A percentile compares a stretch with the other conserved stretches of the same genome.
These are phyloP conservation scores for Gloeophyllum trabeum DNA, from an alignment of 768 basidiomycete species.

Conservation along the genomic window DNA sequence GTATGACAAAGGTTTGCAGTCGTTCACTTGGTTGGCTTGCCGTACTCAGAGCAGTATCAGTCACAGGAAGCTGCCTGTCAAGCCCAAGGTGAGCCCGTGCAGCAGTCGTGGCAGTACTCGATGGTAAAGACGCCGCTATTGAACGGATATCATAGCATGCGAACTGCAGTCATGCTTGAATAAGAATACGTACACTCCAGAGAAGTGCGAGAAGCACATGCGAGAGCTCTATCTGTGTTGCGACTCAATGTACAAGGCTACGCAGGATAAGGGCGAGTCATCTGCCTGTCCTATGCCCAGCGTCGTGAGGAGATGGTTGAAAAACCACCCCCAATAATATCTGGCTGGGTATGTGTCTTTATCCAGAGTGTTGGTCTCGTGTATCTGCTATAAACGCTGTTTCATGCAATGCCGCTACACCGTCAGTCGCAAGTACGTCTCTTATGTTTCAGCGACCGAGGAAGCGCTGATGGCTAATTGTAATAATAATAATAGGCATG, in stretches of 20 bases:
- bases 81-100: slow-evolving; percentile 10
- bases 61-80: slow-evolving; percentile 15
- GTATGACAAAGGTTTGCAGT: no score
- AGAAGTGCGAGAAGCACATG: slow-evolving; percentile 44
- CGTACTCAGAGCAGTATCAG: no score
- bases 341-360: no score
- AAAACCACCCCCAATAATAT: slow-evolving; percentile 34
- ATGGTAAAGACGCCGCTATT: no score
- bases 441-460: no score
- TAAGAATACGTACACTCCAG: slow-evolving; percentile 52
- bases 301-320: slow-evolving; percentile 50
- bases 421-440: no score
- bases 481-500: no score
- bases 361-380: no score
- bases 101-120: background rate
- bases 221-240: slow-evolving; percentile 54
- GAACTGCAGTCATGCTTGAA: slow-evolving; percentile 49
- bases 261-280: slow-evolving; percentile 29
- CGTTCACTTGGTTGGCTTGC: no score
- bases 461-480: no score
- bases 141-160: slow-evolving; percentile 34
- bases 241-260: slow-evolving; percentile 37
- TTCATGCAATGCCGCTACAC: no score
- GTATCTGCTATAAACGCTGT: no score
- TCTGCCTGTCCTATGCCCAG: slow-evolving; percentile 49